These are phyloP conservation scores for Kazachstania sp. DNA, from an alignment of 1,139 yeast genomes.

Conservation along the genomic window DNA sequence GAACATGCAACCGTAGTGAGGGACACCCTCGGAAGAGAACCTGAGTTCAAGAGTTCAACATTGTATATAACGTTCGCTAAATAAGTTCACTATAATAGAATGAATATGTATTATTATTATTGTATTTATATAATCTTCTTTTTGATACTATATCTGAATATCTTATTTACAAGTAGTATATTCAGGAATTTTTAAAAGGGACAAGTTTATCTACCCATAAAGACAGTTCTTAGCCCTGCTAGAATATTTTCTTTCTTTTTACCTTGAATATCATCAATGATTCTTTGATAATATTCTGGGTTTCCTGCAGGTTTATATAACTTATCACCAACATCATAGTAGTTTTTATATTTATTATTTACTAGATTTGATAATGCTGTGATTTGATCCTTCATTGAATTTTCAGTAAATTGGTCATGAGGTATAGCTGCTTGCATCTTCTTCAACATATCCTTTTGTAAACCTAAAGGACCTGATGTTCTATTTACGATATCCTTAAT, in stretches of 20 bases:
- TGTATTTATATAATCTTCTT: neutral
- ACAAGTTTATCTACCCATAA: conserved; percentile 48
- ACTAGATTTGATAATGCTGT: conserved; percentile 50
- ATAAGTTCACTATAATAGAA: conserved; percentile 4
- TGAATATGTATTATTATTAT: neutral
- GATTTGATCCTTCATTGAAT: conserved; percentile 52
- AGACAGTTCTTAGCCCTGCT: conserved; percentile 58
- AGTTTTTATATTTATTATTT: conserved; percentile 53
- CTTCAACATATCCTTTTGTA: conserved; percentile 27
- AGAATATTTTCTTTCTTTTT: conserved; percentile 58
- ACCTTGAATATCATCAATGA: conserved; percentile 66
- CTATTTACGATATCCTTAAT: conserved; percentile 30
- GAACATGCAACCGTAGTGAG: conserved; percentile 41
- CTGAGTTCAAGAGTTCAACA: conserved; percentile 15
- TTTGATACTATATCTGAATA: neutral
- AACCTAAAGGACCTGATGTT: conserved; percentile 30
- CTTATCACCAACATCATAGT: conserved; percentile 58
- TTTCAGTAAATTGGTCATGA: conserved; percentile 37
- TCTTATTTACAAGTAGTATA: neutral
- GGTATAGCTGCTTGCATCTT: conserved; percentile 35
- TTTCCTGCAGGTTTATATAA: conserved; percentile 72
- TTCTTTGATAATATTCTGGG: conserved; percentile 65
- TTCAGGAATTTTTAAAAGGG: too few relatives aligned
- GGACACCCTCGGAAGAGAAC: conserved; percentile 31
- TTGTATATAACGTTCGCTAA: conserved; percentile 26